Evolutionary conservation across 208 protist species (phyloP).

Genomic region (Leishmania guyanensis): DNA sequence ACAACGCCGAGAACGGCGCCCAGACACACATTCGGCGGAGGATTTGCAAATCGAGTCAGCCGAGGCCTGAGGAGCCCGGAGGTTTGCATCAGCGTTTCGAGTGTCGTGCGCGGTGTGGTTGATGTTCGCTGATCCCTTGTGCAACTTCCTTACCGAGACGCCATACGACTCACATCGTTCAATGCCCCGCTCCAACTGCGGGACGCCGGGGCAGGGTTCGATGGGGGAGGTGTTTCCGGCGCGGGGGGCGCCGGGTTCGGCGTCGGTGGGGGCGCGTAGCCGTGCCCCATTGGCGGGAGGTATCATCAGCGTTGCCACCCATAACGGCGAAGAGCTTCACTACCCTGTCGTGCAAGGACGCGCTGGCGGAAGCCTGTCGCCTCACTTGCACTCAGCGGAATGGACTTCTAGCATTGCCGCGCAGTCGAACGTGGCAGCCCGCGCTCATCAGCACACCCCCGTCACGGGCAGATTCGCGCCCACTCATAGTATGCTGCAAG

Average conservation of each 20-base stretch:
- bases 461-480: neutral
- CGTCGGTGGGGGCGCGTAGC: neutral
- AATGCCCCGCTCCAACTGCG: neutral
- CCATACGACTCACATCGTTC: neutral
- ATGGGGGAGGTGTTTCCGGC: constrained; percentile 24
- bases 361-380: constrained; percentile 25
- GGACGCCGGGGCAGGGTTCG: constrained; percentile 4
- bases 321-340: constrained; percentile 18
- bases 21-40: neutral
- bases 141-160: constrained; percentile 5
- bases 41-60: neutral
- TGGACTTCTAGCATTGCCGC: neutral
- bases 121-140: neutral
- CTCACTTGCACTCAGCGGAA: neutral
- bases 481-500: neutral
- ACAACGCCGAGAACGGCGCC: neutral
- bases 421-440: constrained; percentile 4
- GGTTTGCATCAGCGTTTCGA: neutral
- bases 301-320: constrained; percentile 24
- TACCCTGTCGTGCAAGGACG: constrained; percentile 31
- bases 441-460: constrained; percentile 14
- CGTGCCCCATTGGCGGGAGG: neutral
- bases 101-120: neutral
- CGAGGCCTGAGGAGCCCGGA: neutral
- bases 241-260: neutral